Base-by-base conservation (phyloP, 2,329 filamentous ascomycete species). In the Sodiomyces alkalinus region DNA sequence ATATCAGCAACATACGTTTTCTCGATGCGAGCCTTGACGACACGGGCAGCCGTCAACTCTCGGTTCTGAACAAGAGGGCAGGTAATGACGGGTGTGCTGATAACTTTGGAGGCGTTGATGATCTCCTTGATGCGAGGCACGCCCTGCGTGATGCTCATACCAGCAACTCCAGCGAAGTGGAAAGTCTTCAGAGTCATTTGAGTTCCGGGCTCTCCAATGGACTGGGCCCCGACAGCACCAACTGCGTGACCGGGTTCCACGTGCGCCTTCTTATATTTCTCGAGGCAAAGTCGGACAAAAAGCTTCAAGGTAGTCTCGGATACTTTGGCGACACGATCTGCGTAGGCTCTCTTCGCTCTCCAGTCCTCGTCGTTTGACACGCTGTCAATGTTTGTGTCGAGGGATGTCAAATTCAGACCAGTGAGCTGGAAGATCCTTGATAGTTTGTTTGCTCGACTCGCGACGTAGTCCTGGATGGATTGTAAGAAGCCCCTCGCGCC, bases 111-210 rank as follows among this genome's bases (percentile, higher is more conserved):
- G 5, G 90, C 90, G 56, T 98, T 98, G 73, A 98, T 98, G 41
- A 98, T 98, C 64, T 98, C 90, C 58, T 98, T 98, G 62, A 98
- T 98, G 75, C 90, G 87, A 2, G 90, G 90, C 6, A 98, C 90
- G 80, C 90, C 90, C 48, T 94, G 83, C 0, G 90, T 98, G 48
- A 98, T 93, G 67, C 83, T 93, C 90, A 98, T 96, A 51, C 87
- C 87, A 23, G 90, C 90, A 38, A 98, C 90, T 80, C 90, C 90
- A 48, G 90, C 90, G 62, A 98, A 98, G 79, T 96, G 90, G 73
- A 96, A 96, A 48, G 90, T 96, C 59, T 96, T 96, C 38, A 98
- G 60, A 1, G 90, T 98, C 90, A 98, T 98, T 54, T 98, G 90
- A 1, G 90, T 98, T 49, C 90, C 90, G 0, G 90, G 90, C 47